These are phyloP conservation scores for Rhodamnia rubescens DNA, from an alignment of 345 rosid genomes.

Conservation along the genomic window DNA sequence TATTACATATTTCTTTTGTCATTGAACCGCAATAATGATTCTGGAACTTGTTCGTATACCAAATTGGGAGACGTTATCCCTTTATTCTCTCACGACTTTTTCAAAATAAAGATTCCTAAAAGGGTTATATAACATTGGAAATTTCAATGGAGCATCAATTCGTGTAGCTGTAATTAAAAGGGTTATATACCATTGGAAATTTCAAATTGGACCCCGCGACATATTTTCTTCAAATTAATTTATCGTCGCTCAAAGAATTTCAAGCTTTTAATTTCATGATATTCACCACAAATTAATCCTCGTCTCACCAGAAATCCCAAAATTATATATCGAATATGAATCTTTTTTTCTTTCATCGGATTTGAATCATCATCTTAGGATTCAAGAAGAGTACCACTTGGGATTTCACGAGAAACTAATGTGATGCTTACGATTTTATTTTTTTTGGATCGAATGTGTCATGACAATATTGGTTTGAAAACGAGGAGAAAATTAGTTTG, in stretches of 20 bases:
- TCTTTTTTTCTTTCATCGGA: neutral
- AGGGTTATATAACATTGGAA: neutral
- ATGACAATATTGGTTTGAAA: neutral
- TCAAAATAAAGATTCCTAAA: neutral
- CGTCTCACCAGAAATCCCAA: neutral
- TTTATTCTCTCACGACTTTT: neutral
- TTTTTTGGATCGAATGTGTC: fast-evolving
- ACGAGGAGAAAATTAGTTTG: neutral
- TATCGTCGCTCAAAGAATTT: neutral
- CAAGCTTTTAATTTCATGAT: too few species aligned
- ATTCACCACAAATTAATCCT: neutral
- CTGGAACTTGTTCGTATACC: neutral
- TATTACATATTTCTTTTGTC: neutral
- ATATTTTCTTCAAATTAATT: neutral
- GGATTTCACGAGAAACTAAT: neutral
- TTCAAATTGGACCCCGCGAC: neutral
- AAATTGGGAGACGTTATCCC: neutral
- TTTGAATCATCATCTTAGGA: too few species aligned
- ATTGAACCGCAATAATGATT: too few species aligned
- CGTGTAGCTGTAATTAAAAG: neutral
- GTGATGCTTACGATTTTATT: too few species aligned
- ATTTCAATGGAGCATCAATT: neutral
- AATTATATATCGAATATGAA: neutral
- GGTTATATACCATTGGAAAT: neutral
- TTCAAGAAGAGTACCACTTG: neutral